phyloP scores from a whole-genome alignment of 108 stramenopile species.

The Hondaea fermentalgiana region DNA sequence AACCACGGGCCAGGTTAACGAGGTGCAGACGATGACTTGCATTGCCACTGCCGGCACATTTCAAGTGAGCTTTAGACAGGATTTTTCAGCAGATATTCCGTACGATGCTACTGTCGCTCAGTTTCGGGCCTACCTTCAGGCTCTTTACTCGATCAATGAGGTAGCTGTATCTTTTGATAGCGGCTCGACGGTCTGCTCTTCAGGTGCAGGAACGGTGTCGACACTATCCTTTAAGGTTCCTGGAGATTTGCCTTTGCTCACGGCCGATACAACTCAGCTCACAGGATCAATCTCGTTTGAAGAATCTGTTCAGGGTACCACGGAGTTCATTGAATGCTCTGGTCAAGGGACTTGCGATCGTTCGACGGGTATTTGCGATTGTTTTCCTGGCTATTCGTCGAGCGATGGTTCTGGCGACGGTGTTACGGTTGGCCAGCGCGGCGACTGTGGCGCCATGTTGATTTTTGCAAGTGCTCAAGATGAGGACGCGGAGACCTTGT shows the following conservation, averaged over 20 bases:
- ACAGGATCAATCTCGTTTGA: not conserved
- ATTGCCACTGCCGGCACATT: constrained; percentile 31
- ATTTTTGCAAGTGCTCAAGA: not conserved
- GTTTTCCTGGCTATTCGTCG: constrained; percentile 6
- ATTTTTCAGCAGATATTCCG: constrained; percentile 17
- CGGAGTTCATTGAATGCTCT: constrained; percentile 18
- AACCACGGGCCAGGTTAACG: constrained; percentile 45
- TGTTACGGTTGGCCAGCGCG: not conserved
- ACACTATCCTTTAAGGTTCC: not conserved
- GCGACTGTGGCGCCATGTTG: constrained; percentile 20
- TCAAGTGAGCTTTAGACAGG: constrained; percentile 2
- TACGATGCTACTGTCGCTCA: constrained; percentile 23
- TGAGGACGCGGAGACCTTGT: too few species aligned
- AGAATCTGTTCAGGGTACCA: not conserved
- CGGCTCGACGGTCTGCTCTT: not conserved
- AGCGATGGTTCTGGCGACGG: constrained; percentile 15
- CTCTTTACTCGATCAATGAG: not conserved
- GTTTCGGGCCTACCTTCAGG: not conserved
- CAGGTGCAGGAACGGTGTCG: not conserved
- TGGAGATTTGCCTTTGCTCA: not conserved
- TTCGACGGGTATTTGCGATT: constrained; percentile 10
- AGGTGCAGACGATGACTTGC: constrained; percentile 42
- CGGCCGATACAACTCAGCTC: not conserved
- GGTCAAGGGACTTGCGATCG: constrained; percentile 22
- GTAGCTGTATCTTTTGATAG: constrained; percentile 2